Conservation (phyloP, 768 basidiomycete genomes). For the Suillus plorans region DNA sequence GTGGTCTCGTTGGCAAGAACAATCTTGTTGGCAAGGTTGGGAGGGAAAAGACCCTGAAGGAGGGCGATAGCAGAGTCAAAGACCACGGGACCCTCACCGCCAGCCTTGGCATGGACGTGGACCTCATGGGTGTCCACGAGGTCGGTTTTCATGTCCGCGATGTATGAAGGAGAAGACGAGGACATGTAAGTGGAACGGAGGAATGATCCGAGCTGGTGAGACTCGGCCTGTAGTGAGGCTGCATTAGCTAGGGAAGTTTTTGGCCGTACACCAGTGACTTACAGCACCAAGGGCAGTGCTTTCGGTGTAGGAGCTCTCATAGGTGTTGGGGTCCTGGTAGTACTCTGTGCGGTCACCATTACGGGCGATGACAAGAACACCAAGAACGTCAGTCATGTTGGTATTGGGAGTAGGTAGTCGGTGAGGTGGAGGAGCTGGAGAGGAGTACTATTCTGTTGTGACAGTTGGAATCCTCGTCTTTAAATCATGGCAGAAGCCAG, state of each 20-base stretch:
- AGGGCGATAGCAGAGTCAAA: conserved; percentile 85
- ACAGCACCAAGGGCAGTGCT: conserved; percentile 79
- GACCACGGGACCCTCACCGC: conserved; percentile 82
- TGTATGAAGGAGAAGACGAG: conserved; percentile 65
- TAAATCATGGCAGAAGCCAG: conserved; percentile 1
- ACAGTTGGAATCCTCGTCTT: not conserved
- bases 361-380: conserved; percentile 75
- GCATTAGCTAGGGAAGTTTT: not conserved
- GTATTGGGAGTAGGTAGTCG: conserved; percentile 8
- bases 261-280: conserved; percentile 18
- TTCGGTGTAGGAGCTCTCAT: conserved; percentile 59
- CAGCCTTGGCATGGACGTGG: conserved; percentile 77
- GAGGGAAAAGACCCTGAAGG: conserved; percentile 85
- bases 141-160: conserved; percentile 61
- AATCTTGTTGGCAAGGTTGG: conserved; percentile 70
- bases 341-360: conserved; percentile 74
- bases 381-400: conserved; percentile 55
- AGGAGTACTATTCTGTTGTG: conserved; percentile 11
- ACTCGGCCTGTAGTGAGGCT: conserved; percentile 50
- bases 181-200: conserved; percentile 70
- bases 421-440: conserved; percentile 9
- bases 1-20: conserved; percentile 76
- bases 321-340: conserved; percentile 71
- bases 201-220: conserved; percentile 59
- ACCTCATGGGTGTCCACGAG: conserved; percentile 74